phyloP scores from a whole-genome alignment of 805 yeast genomes.

The Kuraishia cidri region DNA sequence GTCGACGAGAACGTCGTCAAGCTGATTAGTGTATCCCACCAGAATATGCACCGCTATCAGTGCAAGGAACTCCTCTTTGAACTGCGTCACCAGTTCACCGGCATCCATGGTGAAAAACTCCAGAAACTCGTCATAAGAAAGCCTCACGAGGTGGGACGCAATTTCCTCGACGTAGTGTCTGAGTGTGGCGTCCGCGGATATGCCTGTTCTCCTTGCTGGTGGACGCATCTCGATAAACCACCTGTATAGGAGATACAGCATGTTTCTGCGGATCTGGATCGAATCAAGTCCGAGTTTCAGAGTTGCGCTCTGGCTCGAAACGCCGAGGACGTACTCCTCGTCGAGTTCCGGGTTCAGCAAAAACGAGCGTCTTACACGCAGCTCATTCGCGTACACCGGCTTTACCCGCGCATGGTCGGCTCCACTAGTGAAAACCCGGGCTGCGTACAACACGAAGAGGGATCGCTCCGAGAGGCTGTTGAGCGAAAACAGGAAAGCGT shows the following conservation, averaged over 20 bases:
- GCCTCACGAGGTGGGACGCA: not conserved
- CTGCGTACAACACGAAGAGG: not conserved
- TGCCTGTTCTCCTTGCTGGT: too few relatives aligned
- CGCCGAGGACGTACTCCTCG: too few relatives aligned
- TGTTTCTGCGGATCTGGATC: not conserved
- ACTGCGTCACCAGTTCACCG: not conserved
- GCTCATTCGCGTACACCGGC: conserved; percentile 2
- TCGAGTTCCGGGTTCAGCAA: not conserved
- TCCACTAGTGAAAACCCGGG: not conserved
- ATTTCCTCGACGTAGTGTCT: not conserved
- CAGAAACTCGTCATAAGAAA: conserved; percentile 1
- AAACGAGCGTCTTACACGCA: not conserved
- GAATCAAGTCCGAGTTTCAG: conserved; percentile 1
- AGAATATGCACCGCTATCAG: not conserved
- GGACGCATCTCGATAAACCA: not conserved
- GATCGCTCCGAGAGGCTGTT: not conserved
- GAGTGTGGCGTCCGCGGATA: not conserved
- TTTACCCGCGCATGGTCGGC: not conserved
- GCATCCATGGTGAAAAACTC: conserved; percentile 3
- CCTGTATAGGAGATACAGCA: not conserved
- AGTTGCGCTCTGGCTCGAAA: not conserved
- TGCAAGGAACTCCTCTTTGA: not conserved
- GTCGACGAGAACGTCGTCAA: not conserved
- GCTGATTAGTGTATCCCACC: not conserved
- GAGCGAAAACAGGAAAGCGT: not conserved